A percentile compares a stretch with the other conserved stretches of the same genome.
Conservation (phyloP, 208 protist species). For the Leishmania gerbilli region DNA sequence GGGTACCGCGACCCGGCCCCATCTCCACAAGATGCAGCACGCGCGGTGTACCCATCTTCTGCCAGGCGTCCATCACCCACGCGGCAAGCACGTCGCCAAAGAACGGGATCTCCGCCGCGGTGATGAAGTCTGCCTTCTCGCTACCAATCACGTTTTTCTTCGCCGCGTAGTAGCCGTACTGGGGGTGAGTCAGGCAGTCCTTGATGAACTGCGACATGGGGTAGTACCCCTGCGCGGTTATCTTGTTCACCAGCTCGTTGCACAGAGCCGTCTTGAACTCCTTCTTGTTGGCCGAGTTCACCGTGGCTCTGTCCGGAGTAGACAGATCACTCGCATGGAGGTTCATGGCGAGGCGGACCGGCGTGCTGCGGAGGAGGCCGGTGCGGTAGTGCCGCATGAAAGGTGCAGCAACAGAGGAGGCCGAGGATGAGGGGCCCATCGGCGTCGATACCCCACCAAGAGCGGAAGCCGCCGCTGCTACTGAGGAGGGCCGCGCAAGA, state of each 20-base stretch:
- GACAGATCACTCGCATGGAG: conserved; percentile 88
- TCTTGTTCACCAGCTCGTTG: conserved; percentile 82
- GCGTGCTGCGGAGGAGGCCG: conserved; percentile 18
- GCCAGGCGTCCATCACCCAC: conserved; percentile 91
- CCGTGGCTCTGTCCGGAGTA: conserved; percentile 81
- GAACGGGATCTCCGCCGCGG: conserved; percentile 89
- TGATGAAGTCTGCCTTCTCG: conserved; percentile 91
- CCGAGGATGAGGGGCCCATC: background rate
- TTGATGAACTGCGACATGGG: conserved; percentile 92
- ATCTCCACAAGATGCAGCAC: conserved; percentile 91
- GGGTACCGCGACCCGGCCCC: conserved; percentile 81
- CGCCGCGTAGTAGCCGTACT: conserved; percentile 88
- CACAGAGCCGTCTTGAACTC: conserved; percentile 89
- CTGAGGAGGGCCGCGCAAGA: background rate
- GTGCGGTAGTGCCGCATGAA: background rate
- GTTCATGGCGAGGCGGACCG: conserved; percentile 40
- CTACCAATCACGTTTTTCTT: conserved; percentile 89
- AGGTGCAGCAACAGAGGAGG: background rate
- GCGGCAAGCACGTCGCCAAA: conserved; percentile 91
- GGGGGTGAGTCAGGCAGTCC: conserved; percentile 89
- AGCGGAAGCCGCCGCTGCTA: background rate
- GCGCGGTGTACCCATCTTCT: conserved; percentile 91
- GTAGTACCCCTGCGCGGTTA: conserved; percentile 87
- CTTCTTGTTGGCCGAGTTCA: conserved; percentile 77
- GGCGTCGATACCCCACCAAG: background rate